Evolutionary conservation across 1,284 basidiomycete genomes (phyloP).

Genomic region (Cystobasidiaceae sp.): DNA sequence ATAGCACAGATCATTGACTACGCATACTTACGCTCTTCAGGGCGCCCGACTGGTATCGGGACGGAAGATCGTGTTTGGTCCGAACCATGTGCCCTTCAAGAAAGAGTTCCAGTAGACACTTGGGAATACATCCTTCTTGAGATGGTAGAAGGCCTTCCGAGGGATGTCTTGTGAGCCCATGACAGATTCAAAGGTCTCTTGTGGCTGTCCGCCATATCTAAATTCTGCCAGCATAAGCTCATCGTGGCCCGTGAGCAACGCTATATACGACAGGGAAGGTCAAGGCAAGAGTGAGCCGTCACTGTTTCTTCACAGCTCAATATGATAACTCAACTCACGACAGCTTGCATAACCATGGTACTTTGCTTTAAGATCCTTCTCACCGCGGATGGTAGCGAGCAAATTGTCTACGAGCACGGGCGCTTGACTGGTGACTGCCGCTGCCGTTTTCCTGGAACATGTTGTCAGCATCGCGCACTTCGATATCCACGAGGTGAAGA

Average conservation of each 20-base stretch:
- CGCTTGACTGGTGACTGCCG: conserved; percentile 83
- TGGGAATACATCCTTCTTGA: conserved; percentile 81
- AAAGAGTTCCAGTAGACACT: conserved; percentile 79
- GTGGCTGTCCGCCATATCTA: conserved; percentile 66
- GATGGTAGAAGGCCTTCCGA: conserved; percentile 62
- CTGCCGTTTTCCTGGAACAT: conserved; percentile 67
- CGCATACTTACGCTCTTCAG: conserved; percentile 66
- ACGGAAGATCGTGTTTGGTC: conserved; percentile 3
- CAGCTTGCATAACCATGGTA: conserved; percentile 47
- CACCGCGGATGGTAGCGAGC: conserved; percentile 72
- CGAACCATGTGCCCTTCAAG: conserved; percentile 56
- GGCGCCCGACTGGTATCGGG: conserved; percentile 15
- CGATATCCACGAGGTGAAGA: neutral
- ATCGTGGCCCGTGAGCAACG: conserved; percentile 25
- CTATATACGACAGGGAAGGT: too few relatives aligned
- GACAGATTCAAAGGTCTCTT: conserved; percentile 64
- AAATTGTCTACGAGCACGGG: conserved; percentile 92
- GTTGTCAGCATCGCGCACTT: too few relatives aligned
- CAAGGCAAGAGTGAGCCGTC: neutral
- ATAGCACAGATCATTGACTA: too few relatives aligned
- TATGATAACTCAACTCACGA: conserved; percentile 58
- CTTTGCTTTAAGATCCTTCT: conserved; percentile 43
- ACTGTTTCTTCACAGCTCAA: neutral
- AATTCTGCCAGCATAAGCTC: conserved; percentile 54
- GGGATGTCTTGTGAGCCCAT: conserved; percentile 25